Percentiles rank a stretch among this genome's conserved stretches.
Evolutionary conservation across 208 protist genomes (phyloP).

Genomic region (Borovskyia barvae): DNA sequence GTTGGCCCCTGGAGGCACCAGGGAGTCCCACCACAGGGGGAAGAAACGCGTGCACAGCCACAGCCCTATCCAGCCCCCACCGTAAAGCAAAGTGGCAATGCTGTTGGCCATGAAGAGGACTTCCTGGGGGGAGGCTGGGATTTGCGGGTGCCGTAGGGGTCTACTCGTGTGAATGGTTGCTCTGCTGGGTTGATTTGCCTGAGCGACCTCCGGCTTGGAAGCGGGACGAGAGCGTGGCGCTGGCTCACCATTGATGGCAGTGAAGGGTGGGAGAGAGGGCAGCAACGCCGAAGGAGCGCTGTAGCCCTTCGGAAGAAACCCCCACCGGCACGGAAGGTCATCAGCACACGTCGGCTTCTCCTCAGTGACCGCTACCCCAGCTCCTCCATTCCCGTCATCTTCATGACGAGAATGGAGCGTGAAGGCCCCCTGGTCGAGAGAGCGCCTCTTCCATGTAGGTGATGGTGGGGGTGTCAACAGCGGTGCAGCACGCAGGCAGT

Average conservation of each 20-base stretch:
- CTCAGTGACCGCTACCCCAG: not conserved
- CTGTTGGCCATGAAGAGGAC: constrained; percentile 30
- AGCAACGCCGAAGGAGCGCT: not conserved
- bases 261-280: no score
- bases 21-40: not conserved
- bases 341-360: not conserved
- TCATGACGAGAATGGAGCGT: no score
- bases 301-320: not conserved
- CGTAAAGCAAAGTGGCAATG: constrained; percentile 23
- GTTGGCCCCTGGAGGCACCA: no score
- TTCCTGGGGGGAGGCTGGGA: constrained; percentile 14
- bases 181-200: not conserved
- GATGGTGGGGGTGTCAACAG: no score
- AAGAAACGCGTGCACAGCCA: constrained; percentile 8
- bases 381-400: not conserved
- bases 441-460: no score
- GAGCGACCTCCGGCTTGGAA: not conserved
- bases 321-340: no score
- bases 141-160: no score
- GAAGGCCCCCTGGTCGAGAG: no score
- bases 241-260: no score
- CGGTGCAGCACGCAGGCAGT: constrained; percentile 32
- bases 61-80: constrained; percentile 11
- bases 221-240: not conserved
- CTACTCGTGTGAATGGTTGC: no score